Base-by-base conservation (phyloP, 768 basidiomycete species). In the Lentinula raphanica region DNA sequence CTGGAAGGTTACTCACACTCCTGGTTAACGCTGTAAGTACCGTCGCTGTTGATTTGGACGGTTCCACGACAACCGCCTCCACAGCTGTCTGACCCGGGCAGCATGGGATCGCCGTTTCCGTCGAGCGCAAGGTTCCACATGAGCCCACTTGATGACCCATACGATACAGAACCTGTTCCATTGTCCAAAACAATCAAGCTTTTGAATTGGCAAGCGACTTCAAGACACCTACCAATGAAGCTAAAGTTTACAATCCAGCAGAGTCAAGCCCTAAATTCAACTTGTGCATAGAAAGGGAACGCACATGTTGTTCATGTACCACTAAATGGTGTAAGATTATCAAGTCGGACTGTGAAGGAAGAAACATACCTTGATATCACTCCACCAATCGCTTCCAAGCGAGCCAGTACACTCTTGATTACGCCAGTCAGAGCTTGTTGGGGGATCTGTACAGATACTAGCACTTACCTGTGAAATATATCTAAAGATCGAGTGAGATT, bases 41-140 rank as follows among this genome's bases (percentile, higher is more conserved):
- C 85, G 54, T 82, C 80, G 63, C 71, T 82, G 63, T 87, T 86
- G 49, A 90, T 79, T 6, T 85, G 84, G 5, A 79, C 86, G 4
- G 91, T 76, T 2, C 81, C 80, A 13, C 88, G 79, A 65, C 88
- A 92, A 15, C 86, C 85, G 3, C 78, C 78, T 1, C 76, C 75
- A 60, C 89, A 92, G 58, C 84, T 87, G 31, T 42, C 36, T 31
- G 56, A 23, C 17, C 59, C 50, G 9, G 87, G 86, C 2, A 86
- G 74, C 64, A 79, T 80, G 1, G 89, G 88, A n/a, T 80, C 68
- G 0, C 89, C 81, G n/a, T 66, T 72, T 0, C 73, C 62, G 40
- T 90, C 83, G 8, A 87, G 75, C 0, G 86, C 89, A 42, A 90
- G 69, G 64, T 88, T 88, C 88, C 89, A 92, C 84, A 89, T 87